Evolutionary conservation across 2,329 filamentous ascomycete species (phyloP), one percentile per base, ranked within the genome.

Genomic region (Fusarium marasasianum): DNA sequence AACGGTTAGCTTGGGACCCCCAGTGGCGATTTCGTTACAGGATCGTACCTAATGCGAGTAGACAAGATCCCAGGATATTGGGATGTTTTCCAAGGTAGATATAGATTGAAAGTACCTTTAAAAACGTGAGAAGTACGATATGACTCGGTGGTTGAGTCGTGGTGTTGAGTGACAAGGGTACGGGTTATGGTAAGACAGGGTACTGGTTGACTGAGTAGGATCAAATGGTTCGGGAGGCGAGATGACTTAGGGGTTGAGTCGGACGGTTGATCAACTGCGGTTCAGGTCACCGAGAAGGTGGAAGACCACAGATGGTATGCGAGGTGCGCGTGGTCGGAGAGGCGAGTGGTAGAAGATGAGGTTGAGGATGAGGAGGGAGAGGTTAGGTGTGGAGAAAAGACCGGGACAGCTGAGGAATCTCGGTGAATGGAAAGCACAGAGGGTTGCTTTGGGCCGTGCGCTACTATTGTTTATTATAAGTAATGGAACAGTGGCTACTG

Each of bases 1-100:
- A 31, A 0, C 1, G 9, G 26, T 48, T 48, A 48, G 45, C 5
- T 29, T 15, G 9, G 0, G 13, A 22, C 45, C 13, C 0, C 0
- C 20, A 29, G 8, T 47, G 13, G 8, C 6, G 44, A 15, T 18
- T 1, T 29, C 1, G 6, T 8, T 7, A 8, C 18, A 4, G 6
- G 13, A 5, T 17, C 26, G 5, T 22, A 48, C 6, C 24, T 48
- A 11, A 10, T 0, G 20, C 3, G 26, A 3, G 0, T 3, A 0
- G 1, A 24, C 41, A 29, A 22, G 26, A 47, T 0, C 13, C 8
- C 24, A 47, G 24, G 44, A 8, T 29, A 11, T 0, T 29, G 12
- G 0, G 13, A 10, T 1, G 44, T 45, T 26, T 6, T 26, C 7
- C 3, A 26, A 26, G 15, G n/a, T 18, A 13, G 17, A 26, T 26